Evolutionary conservation across 371 early-diverging fungal species (phyloP).

Genomic region (Mortierella sp.): DNA sequence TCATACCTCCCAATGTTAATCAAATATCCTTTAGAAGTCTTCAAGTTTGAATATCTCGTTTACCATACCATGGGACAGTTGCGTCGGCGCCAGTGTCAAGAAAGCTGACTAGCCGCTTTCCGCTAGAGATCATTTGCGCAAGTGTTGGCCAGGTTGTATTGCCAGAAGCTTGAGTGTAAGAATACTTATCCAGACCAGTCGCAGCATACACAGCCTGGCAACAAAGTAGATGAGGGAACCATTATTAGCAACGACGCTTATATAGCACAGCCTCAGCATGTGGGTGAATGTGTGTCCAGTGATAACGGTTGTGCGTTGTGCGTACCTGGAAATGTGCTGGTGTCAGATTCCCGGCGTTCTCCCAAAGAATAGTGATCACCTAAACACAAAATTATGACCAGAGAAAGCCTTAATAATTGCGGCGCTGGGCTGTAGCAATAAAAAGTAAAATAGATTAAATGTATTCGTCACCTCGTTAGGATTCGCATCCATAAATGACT

Average conservation of each 20-base stretch:
- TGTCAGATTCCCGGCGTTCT: conserved; percentile 67
- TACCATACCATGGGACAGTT: conserved; percentile 68
- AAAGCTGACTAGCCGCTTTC: conserved; percentile 78
- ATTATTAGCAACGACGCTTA: not conserved
- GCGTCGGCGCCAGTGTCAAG: conserved; percentile 68
- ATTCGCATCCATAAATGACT: conserved; percentile 71
- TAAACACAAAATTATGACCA: not conserved
- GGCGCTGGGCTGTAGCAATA: not conserved
- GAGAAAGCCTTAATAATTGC: not conserved
- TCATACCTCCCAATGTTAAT: not conserved
- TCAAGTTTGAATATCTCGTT: not conserved
- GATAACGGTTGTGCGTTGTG: not conserved
- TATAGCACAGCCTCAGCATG: not conserved
- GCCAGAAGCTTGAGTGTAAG: conserved; percentile 60
- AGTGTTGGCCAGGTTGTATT: conserved; percentile 81
- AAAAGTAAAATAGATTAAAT: not conserved
- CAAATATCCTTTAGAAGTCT: not conserved
- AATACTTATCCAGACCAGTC: conserved; percentile 73
- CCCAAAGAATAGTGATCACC: conserved; percentile 79
- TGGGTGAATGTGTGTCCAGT: not conserved
- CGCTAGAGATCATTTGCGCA: conserved; percentile 69
- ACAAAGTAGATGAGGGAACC: not conserved
- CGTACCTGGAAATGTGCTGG: conserved; percentile 62
- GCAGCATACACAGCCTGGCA: conserved; percentile 62
- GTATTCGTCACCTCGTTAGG: conserved; percentile 65